These are phyloP conservation scores for Neoscytalidium dimidiatum DNA, from an alignment of 2,329 filamentous ascomycete genomes.

Conservation along the genomic window DNA sequence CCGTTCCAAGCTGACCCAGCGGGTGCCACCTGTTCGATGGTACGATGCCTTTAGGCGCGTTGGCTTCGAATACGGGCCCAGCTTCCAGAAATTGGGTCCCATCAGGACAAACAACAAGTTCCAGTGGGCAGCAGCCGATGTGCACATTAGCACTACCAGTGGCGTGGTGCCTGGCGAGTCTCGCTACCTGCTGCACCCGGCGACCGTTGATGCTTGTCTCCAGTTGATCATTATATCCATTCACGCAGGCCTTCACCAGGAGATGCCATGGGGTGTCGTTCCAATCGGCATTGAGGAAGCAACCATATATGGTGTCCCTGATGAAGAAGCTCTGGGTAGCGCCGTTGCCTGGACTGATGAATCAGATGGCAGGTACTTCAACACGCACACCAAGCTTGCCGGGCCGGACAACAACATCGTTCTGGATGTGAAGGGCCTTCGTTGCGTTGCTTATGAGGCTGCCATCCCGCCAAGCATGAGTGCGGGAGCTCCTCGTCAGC, in stretches of 20 bases:
- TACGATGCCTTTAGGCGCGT: neutral
- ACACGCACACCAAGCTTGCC: neutral
- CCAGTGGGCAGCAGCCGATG: neutral
- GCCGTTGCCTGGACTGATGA: neutral
- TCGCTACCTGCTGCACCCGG: neutral
- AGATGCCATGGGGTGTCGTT: neutral
- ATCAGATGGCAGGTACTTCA: neutral
- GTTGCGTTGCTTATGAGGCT: neutral
- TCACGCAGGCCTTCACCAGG: neutral
- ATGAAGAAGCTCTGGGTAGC: neutral
- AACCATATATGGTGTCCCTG: neutral
- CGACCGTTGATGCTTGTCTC: neutral
- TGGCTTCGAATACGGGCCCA: constrained; percentile 9
- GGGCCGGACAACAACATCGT: neutral
- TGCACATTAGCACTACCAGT: neutral
- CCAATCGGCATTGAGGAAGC: neutral
- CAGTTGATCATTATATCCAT: neutral
- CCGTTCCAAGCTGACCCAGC: neutral
- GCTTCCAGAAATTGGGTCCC: neutral
- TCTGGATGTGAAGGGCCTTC: neutral
- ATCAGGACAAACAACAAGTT: neutral
- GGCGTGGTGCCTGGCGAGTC: neutral
- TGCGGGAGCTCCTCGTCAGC: neutral
- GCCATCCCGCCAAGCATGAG: neutral
- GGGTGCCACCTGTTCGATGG: neutral